These are phyloP conservation scores for Cercospora beticola DNA, from an alignment of 2,329 filamentous ascomycete genomes.

Conservation along the genomic window DNA sequence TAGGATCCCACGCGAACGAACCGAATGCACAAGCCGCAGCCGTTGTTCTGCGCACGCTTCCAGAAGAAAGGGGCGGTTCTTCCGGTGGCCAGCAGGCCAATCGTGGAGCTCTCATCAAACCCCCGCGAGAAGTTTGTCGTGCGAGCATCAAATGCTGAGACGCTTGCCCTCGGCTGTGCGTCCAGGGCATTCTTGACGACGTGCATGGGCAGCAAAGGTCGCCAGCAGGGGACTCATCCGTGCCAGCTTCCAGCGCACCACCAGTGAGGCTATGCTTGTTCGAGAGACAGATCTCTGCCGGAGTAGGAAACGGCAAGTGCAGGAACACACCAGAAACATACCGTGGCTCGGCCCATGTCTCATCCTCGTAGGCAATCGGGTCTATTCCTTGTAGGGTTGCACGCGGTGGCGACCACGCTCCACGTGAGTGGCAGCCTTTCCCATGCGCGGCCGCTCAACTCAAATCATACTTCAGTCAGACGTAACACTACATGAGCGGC, in stretches of 20 bases:
- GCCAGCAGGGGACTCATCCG: not conserved
- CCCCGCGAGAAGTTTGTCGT: not conserved
- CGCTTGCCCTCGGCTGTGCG: not conserved
- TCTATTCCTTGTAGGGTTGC: slow-evolving; percentile 1
- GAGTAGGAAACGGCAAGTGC: slow-evolving; percentile 2
- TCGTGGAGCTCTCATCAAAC: slow-evolving; percentile 5
- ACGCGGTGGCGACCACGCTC: slow-evolving; percentile 7
- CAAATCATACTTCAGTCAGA: not conserved
- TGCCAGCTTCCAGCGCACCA: not conserved
- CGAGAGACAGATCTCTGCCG: not conserved
- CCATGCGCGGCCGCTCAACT: not conserved
- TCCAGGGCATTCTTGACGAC: not conserved
- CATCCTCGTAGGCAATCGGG: not conserved
- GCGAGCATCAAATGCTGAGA: not conserved
- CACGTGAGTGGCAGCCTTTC: not conserved
- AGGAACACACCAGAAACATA: slow-evolving; percentile 1
- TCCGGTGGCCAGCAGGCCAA: not conserved
- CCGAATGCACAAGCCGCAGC: not conserved
- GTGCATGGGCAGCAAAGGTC: not conserved
- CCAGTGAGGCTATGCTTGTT: not conserved
- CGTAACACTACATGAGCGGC: not conserved
- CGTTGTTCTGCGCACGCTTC: not conserved
- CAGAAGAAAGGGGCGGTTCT: slow-evolving; percentile 1
- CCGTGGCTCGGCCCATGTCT: not conserved
- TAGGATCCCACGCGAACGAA: not conserved